Evolutionary conservation across 108 stramenopile species (phyloP), one percentile per base, ranked within the genome.

Genomic region (Cyclotella atomus): DNA sequence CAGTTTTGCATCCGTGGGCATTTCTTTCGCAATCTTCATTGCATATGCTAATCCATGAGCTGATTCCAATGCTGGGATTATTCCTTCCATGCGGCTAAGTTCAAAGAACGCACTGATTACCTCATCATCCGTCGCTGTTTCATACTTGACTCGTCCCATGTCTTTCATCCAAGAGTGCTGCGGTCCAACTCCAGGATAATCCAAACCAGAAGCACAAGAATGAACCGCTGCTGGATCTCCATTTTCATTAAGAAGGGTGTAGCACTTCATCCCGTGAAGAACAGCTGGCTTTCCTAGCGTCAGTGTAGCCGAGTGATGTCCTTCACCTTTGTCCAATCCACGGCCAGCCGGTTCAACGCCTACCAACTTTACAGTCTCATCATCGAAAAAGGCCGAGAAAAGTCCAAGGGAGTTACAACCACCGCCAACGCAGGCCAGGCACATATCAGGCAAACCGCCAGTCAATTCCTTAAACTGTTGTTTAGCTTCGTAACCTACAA

Each of bases 171-270:
- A 92, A 8, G 94, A 89, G 81, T 97, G 95, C 73, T 97, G 95
- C 8, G 97, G 97, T 3, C 97, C 97, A n/a, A 97, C 97, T 43
- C 95, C 97, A 6, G 95, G 95, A 82, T 97, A 97, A 68, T 97
- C 97, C 34, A 97, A 78, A 23, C 97, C 97, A 56, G 97, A 95
- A 27, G 86, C 85, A 70, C 96, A 95, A 12, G 93, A 94, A 56
- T 94, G 94, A 24, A 93, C 95, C 44, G 94, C 88, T 44, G 82
- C 69, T n/a, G 93, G 92, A 64, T 97, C 94, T 27, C 95, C 95
- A 9, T 84, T 81, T 35, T 84, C 65, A 69, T 89, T 70, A 79
- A 96, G 90, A 20, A 96, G 82, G 20, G 95, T 81, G 79, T 94
- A 96, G 10, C 94, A 95, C 24, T 82, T 68, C 14, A 95, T 95